phyloP scores from a whole-genome alignment of 805 yeast genomes.

The Starmerella potacharoeniae region DNA sequence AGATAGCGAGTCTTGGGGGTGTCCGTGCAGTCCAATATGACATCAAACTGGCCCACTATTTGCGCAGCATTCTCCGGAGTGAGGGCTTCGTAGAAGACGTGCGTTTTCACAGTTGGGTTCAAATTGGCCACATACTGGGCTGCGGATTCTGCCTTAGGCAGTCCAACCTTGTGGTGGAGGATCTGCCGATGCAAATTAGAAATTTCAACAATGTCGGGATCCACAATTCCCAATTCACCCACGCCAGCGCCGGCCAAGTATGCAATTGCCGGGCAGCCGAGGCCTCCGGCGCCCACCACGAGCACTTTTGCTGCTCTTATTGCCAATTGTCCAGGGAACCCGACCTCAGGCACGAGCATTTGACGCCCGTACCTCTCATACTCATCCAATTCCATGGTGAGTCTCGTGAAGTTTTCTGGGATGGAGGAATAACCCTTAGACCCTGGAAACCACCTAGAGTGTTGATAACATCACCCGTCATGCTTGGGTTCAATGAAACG shows the following conservation, averaged over 20 bases:
- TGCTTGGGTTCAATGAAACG: too few relatives aligned
- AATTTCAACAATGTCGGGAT: slow-evolving; percentile 69
- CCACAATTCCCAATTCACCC: slow-evolving; percentile 71
- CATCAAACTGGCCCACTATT: slow-evolving; percentile 54
- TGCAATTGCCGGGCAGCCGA: slow-evolving; percentile 83
- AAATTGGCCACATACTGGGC: slow-evolving; percentile 38
- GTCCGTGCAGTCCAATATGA: slow-evolving; percentile 88
- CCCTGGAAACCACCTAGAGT: not conserved
- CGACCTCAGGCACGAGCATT: slow-evolving; percentile 79
- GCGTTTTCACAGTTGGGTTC: slow-evolving; percentile 57
- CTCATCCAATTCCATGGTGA: slow-evolving; percentile 41
- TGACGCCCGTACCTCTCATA: slow-evolving; percentile 84
- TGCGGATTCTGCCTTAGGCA: slow-evolving; percentile 73
- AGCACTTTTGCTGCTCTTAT: slow-evolving; percentile 50
- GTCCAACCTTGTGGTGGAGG: slow-evolving; percentile 65
- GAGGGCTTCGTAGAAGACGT: slow-evolving; percentile 31
- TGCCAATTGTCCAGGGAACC: slow-evolving; percentile 42
- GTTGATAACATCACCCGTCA: too few relatives aligned
- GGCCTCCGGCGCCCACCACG: slow-evolving; percentile 93
- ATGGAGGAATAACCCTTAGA: not conserved
- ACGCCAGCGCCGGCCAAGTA: slow-evolving; percentile 83
- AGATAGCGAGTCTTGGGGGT: slow-evolving; percentile 79
- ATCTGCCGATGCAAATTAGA: slow-evolving; percentile 88
- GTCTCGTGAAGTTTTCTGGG: not conserved
- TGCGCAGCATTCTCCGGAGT: slow-evolving; percentile 48